Percentiles rank a stretch among this genome's conserved stretches.
Conservation (phyloP, 495 filamentous ascomycete genomes). For the Tuber magnatum region DNA sequence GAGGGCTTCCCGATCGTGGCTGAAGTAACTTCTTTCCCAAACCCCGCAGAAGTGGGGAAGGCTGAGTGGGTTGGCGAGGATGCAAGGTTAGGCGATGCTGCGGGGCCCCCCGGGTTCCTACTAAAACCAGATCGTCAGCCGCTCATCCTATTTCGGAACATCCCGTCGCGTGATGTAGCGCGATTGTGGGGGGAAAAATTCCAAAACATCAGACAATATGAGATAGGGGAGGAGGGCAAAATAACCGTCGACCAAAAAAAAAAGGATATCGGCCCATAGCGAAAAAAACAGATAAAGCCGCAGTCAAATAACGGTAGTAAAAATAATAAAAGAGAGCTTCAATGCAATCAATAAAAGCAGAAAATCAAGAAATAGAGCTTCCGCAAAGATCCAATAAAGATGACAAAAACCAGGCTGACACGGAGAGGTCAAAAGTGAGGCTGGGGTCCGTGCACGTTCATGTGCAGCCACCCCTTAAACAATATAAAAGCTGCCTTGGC, state of each 20-base stretch:
- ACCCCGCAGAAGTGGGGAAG: conserved; percentile 10
- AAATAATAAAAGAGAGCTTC: neutral
- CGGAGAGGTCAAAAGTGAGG: conserved; percentile 14
- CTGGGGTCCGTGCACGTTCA: conserved; percentile 31
- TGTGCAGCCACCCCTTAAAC: conserved; percentile 21
- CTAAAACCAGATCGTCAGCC: conserved; percentile 24
- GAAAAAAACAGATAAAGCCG: neutral
- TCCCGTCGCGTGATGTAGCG: conserved; percentile 22
- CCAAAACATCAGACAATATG: conserved; percentile 6
- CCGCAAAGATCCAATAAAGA: conserved; percentile 14
- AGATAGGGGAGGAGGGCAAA: conserved; percentile 9
- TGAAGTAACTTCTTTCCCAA: neutral
- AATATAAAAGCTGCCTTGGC: conserved; percentile 35
- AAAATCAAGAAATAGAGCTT: conserved; percentile 18
- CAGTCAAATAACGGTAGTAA: neutral
- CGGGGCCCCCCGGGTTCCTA: conserved; percentile 30
- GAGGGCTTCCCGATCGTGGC: neutral
- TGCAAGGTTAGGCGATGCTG: conserved; percentile 26
- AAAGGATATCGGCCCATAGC: neutral
- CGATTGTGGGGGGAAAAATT: conserved; percentile 17
- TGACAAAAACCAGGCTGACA: conserved; percentile 15
- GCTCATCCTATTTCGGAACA: conserved; percentile 28
- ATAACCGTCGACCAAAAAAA: neutral
- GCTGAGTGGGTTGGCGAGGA: conserved; percentile 13
- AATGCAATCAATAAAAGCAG: conserved; percentile 9